phyloP scores from a whole-genome alignment of 73 alveolate species.

The Symbiodinium natans region DNA sequence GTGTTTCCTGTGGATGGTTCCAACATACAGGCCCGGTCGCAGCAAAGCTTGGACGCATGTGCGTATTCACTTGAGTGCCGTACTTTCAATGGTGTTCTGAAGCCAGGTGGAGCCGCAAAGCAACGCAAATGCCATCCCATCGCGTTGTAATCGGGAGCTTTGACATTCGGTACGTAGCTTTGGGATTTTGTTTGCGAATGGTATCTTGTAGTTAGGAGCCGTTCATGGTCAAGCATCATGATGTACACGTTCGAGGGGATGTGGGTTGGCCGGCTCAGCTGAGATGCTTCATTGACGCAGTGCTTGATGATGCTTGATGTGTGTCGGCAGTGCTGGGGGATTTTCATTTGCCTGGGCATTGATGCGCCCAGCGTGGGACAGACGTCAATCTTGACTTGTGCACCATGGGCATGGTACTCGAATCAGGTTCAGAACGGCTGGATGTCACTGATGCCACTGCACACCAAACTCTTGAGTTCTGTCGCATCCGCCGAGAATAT shows the following conservation, averaged over 20 bases:
- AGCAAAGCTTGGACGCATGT: neutral
- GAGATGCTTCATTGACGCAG: neutral
- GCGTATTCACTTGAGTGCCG: neutral
- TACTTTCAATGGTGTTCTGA: neutral
- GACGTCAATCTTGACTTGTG: no score
- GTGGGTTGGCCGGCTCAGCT: neutral
- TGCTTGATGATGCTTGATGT: neutral
- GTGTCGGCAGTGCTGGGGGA: no score
- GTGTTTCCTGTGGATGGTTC: slow-evolving; percentile 71
- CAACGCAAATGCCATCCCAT: neutral
- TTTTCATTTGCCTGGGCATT: no score
- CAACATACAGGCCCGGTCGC: slow-evolving; percentile 12
- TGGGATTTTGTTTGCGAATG: neutral
- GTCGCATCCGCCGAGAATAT: neutral
- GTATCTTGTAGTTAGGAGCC: neutral
- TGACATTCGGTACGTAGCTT: neutral
- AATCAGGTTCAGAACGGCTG: no score
- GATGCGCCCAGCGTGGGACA: no score
- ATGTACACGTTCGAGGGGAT: neutral
- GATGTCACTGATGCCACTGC: no score
- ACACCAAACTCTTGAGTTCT: no score
- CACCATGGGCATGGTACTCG: no score
- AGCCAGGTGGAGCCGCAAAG: neutral
- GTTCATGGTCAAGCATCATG: neutral
- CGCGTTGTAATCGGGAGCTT: neutral